phyloP scores from a whole-genome alignment of 192 early-diverging fungal species.

The Coemansia sp. region DNA sequence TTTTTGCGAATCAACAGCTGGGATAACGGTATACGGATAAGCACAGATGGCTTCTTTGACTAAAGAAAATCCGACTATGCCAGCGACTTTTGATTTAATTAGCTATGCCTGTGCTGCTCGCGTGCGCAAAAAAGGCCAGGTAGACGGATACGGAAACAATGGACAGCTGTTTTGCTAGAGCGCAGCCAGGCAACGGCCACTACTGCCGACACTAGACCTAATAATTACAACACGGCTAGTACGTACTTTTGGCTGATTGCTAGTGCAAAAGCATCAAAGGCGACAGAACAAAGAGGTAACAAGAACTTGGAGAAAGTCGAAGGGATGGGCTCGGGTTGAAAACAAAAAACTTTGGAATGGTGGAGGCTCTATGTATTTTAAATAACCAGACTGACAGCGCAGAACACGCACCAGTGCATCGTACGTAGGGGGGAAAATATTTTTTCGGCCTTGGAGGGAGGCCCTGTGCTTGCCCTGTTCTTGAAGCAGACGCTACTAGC shows the following conservation, averaged over 20 bases:
- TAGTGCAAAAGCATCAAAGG: background rate
- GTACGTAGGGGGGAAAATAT: conserved; percentile 12
- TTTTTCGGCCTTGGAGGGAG: conserved; percentile 8
- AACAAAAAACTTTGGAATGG: conserved; percentile 11
- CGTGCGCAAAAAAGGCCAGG: background rate
- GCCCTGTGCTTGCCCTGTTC: background rate
- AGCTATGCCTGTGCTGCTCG: background rate
- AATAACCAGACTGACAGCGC: conserved; percentile 14
- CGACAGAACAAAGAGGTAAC: conserved; percentile 3
- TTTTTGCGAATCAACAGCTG: background rate
- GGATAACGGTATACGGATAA: conserved; percentile 3
- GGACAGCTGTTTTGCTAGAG: background rate
- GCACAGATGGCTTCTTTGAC: background rate
- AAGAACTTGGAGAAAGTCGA: conserved; percentile 10
- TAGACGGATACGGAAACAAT: conserved; percentile 16
- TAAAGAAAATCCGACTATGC: conserved; percentile 5
- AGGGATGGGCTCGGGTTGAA: background rate
- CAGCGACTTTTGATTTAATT: conserved; percentile 6
- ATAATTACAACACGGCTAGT: no score
- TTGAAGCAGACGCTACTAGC: background rate
- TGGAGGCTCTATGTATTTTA: conserved; percentile 19
- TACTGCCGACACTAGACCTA: background rate
- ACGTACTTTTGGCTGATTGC: background rate
- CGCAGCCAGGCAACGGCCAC: background rate
- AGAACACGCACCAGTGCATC: conserved; percentile 8